Conservation (phyloP, 2,329 filamentous ascomycete genomes). For the Thermothelomyces thermophilus region DNA sequence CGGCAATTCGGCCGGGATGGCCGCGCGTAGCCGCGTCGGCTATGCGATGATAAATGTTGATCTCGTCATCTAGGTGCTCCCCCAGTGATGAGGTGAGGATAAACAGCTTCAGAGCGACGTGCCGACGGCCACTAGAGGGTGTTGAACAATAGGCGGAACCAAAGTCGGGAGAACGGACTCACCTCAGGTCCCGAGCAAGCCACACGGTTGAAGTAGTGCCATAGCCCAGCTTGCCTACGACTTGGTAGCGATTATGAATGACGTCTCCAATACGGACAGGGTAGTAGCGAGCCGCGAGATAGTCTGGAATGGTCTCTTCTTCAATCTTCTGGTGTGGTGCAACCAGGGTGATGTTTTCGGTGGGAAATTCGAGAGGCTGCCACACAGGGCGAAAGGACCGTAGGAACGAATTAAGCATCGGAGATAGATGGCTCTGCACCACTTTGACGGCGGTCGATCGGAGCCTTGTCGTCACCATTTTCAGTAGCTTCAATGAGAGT, state of each 20-base stretch:
- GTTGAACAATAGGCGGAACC: too few relatives aligned
- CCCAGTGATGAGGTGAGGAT: conserved; percentile 24
- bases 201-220: conserved; percentile 23
- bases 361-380: too few relatives aligned
- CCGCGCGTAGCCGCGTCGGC: conserved; percentile 7
- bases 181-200: conserved; percentile 23
- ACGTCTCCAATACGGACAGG: conserved; percentile 22
- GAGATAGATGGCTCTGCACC: too few relatives aligned
- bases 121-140: conserved; percentile 22
- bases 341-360: too few relatives aligned
- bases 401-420: too few relatives aligned
- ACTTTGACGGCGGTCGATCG: too few relatives aligned
- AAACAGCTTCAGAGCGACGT: conserved; percentile 33
- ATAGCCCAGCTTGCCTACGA: conserved; percentile 24
- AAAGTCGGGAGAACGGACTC: not conserved
- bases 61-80: conserved; percentile 29
- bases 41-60: conserved; percentile 39
- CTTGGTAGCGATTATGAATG: conserved; percentile 20
- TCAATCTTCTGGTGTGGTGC: conserved; percentile 11
- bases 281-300: conserved; percentile 17
- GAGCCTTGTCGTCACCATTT: too few relatives aligned
- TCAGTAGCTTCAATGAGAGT: too few relatives aligned
- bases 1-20: conserved; percentile 30
- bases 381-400: too few relatives aligned
- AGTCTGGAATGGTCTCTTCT: conserved; percentile 21